Base-by-base conservation (phyloP, 768 basidiomycete genomes). In the Trametes coccinea region DNA sequence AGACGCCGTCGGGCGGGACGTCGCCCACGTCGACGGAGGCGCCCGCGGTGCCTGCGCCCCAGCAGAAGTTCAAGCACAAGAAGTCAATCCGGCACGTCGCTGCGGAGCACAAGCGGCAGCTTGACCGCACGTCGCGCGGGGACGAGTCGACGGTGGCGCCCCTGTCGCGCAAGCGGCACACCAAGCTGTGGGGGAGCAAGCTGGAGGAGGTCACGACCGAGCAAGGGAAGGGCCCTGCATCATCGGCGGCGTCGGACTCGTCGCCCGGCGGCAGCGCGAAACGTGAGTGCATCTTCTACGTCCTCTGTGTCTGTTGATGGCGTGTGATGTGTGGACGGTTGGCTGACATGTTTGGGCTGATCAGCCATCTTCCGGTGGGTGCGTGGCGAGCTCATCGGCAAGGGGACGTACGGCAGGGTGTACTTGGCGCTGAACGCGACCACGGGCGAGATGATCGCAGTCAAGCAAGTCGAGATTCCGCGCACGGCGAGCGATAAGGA, bases 401-500 rank as follows among this genome's bases (percentile, higher is more conserved):
- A 92, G 71, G 97, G 97, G 29, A 95, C 95, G 11, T 99, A 95
- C 69, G 97, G 97, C 11, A 86, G 92, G 45, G 97, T 99, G 31
- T 99, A 98, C 70, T 85, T 98, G 56, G 97, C 93, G 16, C 79
- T 98, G 60, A 98, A 98, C 72, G 93, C 92, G 34, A 95, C 93
- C 3, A 96, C 95, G 0, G 95, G 95, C 59, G 95, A 98, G 76
- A 96, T 98, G 93, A 95, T 98, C 69, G 97, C 97, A 16, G 97
- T 99, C 65, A 99, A 99, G 76, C 97, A 98, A 75, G 97, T 99
- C 49, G 97, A 98, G 73, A 84, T 95, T 60, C 96, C 97, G 1
- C 85, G 86, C 53, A 95, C 94, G 7, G 86, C 87, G 16, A 93
- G 91, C 69, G 97, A 99, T 76, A 92, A 90, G 74, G 90, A 86